These are phyloP conservation scores for Aspergillus pseudoglaucus DNA, from an alignment of 2,329 filamentous ascomycete genomes.

Conservation along the genomic window DNA sequence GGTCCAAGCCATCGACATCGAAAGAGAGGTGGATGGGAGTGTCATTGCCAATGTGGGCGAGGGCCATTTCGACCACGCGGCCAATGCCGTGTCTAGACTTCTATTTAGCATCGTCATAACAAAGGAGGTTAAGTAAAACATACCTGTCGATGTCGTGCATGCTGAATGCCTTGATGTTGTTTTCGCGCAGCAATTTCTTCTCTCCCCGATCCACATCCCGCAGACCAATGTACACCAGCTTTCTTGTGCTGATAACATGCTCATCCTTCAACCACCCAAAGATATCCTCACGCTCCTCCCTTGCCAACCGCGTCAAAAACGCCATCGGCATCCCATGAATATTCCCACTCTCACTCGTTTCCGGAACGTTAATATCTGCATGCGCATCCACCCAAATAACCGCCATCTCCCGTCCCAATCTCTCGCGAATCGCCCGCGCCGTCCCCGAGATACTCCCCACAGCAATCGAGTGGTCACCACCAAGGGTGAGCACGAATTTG, in stretches of 20 bases:
- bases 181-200: constrained; percentile 82
- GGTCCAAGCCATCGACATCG: constrained; percentile 93
- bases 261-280: constrained; percentile 81
- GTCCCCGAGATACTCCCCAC: constrained; percentile 88
- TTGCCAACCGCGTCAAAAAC: constrained; percentile 80
- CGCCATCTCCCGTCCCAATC: constrained; percentile 74
- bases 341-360: constrained; percentile 83
- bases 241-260: constrained; percentile 58
- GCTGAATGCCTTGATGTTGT: constrained; percentile 91
- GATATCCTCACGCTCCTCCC: constrained; percentile 65
- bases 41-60: constrained; percentile 88
- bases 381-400: constrained; percentile 99
- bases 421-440: constrained; percentile 77
- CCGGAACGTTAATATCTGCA: constrained; percentile 94
- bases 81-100: constrained; percentile 77
- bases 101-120: constrained; percentile 1
- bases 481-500: constrained; percentile 83
- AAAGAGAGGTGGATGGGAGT: constrained; percentile 97
- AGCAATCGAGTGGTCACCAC: constrained; percentile 93
- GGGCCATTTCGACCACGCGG: constrained; percentile 94
- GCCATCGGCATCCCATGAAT: constrained; percentile 97
- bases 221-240: constrained; percentile 94
- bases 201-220: constrained; percentile 89
- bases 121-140: constrained; percentile 17
- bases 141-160: constrained; percentile 97